Conservation (phyloP, 768 basidiomycete genomes). For the Xanthoconium stramineum region DNA sequence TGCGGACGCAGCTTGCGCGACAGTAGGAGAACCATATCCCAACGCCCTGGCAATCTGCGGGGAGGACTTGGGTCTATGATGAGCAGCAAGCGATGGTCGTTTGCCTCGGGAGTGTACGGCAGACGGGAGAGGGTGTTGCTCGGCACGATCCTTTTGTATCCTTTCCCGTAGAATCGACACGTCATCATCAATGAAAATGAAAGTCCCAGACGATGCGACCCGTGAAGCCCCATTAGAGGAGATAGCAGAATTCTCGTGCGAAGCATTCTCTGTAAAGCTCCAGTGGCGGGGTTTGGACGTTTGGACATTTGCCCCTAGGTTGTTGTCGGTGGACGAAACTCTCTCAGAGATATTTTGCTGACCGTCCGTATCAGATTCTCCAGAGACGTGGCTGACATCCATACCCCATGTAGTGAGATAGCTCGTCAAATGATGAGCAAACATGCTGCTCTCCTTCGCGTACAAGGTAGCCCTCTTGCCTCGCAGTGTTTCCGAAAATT, state of each 20-base stretch:
- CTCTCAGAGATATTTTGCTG: conserved; percentile 18
- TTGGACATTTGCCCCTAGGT: neutral
- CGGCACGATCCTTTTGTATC: conserved; percentile 62
- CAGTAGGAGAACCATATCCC: conserved; percentile 33
- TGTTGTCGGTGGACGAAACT: conserved; percentile 7
- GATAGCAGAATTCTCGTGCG: conserved; percentile 20
- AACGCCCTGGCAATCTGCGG: conserved; percentile 68
- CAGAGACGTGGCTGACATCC: conserved; percentile 80
- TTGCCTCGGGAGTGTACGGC: conserved; percentile 46
- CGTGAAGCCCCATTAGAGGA: conserved; percentile 25
- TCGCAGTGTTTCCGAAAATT: conserved; percentile 78
- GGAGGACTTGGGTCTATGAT: conserved; percentile 77
- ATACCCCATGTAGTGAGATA: conserved; percentile 95
- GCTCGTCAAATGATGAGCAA: conserved; percentile 89
- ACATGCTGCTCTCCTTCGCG: conserved; percentile 81
- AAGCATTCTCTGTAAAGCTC: conserved; percentile 12
- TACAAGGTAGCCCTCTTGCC: conserved; percentile 83
- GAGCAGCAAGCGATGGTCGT: conserved; percentile 62
- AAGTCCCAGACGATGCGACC: conserved; percentile 40
- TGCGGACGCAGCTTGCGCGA: conserved; percentile 32
- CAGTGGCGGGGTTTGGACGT: conserved; percentile 24
- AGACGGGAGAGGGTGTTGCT: conserved; percentile 39
- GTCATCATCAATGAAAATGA: conserved; percentile 93
- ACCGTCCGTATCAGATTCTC: conserved; percentile 53
- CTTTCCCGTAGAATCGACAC: conserved; percentile 74